A percentile compares a stretch with the other conserved stretches of the same genome.
These are phyloP conservation scores for Mucor sp. DNA, from an alignment of 371 early-diverging fungal species.

Conservation along the genomic window DNA sequence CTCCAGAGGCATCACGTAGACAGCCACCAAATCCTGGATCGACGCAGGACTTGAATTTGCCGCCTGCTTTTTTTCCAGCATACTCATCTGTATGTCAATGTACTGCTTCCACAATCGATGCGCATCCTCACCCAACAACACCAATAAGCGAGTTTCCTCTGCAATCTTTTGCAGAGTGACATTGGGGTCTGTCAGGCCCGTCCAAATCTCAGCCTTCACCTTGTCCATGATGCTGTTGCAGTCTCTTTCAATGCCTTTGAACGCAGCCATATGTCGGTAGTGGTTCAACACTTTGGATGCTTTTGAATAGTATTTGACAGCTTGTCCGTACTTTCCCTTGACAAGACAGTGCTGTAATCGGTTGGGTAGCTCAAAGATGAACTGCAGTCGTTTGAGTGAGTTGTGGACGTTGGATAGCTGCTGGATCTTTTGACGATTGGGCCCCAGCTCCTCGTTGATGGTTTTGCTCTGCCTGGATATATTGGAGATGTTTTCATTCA, in stretches of 20 bases:
- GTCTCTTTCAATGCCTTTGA: slow-evolving; percentile 77
- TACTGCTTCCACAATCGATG: slow-evolving; percentile 49
- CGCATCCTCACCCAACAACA: slow-evolving; percentile 59
- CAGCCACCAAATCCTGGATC: slow-evolving; percentile 13
- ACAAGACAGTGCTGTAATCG: slow-evolving; percentile 65
- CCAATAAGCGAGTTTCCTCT: slow-evolving; percentile 60
- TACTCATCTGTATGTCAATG: slow-evolving; percentile 32
- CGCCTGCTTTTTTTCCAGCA: slow-evolving; percentile 19
- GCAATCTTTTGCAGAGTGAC: slow-evolving; percentile 39
- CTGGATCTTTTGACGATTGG: slow-evolving; percentile 72
- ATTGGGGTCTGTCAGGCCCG: slow-evolving; percentile 24
- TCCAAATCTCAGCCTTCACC: slow-evolving; percentile 58
- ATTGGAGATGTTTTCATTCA: slow-evolving; percentile 69
- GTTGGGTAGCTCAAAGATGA: slow-evolving; percentile 84
- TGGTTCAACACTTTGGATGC: slow-evolving; percentile 74
- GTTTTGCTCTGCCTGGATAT: slow-evolving; percentile 59
- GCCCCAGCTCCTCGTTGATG: slow-evolving; percentile 63
- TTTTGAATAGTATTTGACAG: slow-evolving; percentile 77
- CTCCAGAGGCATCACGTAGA: slow-evolving; percentile 30
- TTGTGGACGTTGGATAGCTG: slow-evolving; percentile 78
- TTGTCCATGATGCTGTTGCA: slow-evolving; percentile 75
- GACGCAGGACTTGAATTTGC: background rate
- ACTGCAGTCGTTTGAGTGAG: slow-evolving; percentile 77
- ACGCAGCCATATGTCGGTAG: slow-evolving; percentile 73
- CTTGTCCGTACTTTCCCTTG: slow-evolving; percentile 65